A percentile compares a stretch with the other conserved stretches of the same genome.
Conservation (phyloP, 345 rosid species). For the Euphorbia lathyris region DNA sequence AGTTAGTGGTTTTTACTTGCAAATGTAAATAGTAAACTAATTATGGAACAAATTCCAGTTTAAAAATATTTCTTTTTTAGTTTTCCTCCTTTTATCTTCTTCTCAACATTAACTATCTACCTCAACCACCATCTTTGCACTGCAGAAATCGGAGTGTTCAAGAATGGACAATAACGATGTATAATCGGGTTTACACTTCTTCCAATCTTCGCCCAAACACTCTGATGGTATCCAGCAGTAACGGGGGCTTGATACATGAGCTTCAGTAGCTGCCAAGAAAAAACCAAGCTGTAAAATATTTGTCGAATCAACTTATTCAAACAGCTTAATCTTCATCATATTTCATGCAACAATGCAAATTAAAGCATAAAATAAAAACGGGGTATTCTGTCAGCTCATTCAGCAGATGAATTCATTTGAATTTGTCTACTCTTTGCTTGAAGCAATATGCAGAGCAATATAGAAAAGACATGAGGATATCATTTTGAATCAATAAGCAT, state of each 20-base stretch:
- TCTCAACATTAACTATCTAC: constrained; percentile 22
- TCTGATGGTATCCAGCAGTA: constrained; percentile 80
- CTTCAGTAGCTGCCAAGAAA: constrained; percentile 66
- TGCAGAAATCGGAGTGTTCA: constrained; percentile 59
- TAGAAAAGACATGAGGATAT: background rate
- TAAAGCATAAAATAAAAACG: background rate
- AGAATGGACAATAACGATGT: constrained; percentile 69
- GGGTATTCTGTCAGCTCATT: background rate
- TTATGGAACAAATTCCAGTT: background rate
- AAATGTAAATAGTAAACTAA: background rate
- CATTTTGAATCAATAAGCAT: background rate
- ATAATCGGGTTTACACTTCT: constrained; percentile 56
- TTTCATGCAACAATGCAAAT: background rate
- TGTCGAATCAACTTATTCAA: background rate
- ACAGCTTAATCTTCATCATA: background rate
- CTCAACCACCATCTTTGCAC: constrained; percentile 93
- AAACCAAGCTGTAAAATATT: background rate
- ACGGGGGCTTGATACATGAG: constrained; percentile 96
- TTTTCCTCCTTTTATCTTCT: background rate
- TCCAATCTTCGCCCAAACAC: constrained; percentile 80
- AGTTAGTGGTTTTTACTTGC: background rate
- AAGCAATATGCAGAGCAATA: background rate
- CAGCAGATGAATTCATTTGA: background rate
- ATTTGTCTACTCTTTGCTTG: too few species aligned
- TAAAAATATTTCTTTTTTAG: background rate